phyloP scores from a whole-genome alignment of 805 yeast species.

The Kuraishia cidri region DNA sequence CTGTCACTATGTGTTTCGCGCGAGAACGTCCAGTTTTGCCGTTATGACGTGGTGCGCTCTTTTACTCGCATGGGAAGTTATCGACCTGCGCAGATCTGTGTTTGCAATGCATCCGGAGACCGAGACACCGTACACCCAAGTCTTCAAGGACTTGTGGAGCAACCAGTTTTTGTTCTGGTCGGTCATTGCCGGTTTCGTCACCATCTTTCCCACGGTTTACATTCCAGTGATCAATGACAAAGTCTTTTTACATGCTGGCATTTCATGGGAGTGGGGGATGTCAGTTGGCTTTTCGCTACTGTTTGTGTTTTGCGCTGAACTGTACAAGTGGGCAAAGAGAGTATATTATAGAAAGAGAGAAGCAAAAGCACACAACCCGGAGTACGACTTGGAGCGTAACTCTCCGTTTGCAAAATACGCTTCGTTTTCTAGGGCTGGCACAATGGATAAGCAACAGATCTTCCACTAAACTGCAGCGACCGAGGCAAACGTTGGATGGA shows the following conservation, averaged over 20 bases:
- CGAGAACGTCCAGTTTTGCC: conserved; percentile 72
- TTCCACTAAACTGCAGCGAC: too few relatives aligned
- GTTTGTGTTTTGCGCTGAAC: conserved; percentile 55
- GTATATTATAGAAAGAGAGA: conserved; percentile 29
- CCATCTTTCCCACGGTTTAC: conserved; percentile 76
- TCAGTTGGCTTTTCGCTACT: conserved; percentile 49
- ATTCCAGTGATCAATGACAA: conserved; percentile 79
- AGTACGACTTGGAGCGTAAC: conserved; percentile 51
- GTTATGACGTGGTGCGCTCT: conserved; percentile 85
- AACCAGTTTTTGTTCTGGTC: conserved; percentile 82
- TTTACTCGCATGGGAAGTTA: conserved; percentile 77
- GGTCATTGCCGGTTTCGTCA: conserved; percentile 54
- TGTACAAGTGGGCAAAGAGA: conserved; percentile 63
- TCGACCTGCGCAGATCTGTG: conserved; percentile 61
- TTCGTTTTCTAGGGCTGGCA: conserved; percentile 44
- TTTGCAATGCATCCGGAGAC: conserved; percentile 64
- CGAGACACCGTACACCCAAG: conserved; percentile 49
- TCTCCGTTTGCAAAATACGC: conserved; percentile 58
- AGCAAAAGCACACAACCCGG: conserved; percentile 42
- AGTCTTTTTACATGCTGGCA: conserved; percentile 67
- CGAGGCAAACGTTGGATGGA: conserved; percentile 23
- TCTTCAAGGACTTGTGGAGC: conserved; percentile 56
- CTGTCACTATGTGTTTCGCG: conserved; percentile 61
- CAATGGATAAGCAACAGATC: too few relatives aligned
- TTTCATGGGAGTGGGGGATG: conserved; percentile 77